Evolutionary conservation across 257 asterid species (phyloP), one percentile per base, ranked within the genome.

Genomic region (Fraxinus excelsior): DNA sequence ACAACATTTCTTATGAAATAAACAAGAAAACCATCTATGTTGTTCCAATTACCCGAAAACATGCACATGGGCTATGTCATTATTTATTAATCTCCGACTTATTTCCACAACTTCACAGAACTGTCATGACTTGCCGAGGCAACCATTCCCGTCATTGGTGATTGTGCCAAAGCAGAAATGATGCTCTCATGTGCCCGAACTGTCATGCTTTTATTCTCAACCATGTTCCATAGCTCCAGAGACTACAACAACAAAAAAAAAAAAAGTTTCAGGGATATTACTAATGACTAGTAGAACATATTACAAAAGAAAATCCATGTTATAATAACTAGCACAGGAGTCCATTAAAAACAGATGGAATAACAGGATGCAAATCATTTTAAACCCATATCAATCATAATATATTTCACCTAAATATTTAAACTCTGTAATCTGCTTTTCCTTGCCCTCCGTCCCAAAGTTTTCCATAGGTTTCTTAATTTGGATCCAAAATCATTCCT

Each of bases 91-190:
- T 5, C 12, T 21, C 58, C 58, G 19, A 18, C 58, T 87, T 82
- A 94, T 88, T 95, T 95, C 99, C 99, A 95, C 60, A 93, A 80
- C 93, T 95, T 95, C 35, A 95, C 91, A 0, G 96, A 90, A 70
- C 94, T 91, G 86, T 95, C 98, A 23, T 95, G 99, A 87, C 99
- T 92, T 51, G 96, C 99, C 26, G 98, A 92, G 8, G 98, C 98
- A 21, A 95, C 97, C 97, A 86, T 89, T 78, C 98, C 98, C 0
- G 96, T 90, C 18, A 81, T 85, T 25, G 96, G 90, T 14, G 99
- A 92, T 82, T 91, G 97, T 0, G 96, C 98, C 86, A 95, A 79
- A 37, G 97, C 92, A 66, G 96, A 91, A 46, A 95, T 81, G 78
- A 95, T 87, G 84, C 80, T 82, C 80, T 92, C 97, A 28, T 92